Base-by-base conservation (phyloP, 352 stramenopile genomes). In the Pythium folliculosum region DNA sequence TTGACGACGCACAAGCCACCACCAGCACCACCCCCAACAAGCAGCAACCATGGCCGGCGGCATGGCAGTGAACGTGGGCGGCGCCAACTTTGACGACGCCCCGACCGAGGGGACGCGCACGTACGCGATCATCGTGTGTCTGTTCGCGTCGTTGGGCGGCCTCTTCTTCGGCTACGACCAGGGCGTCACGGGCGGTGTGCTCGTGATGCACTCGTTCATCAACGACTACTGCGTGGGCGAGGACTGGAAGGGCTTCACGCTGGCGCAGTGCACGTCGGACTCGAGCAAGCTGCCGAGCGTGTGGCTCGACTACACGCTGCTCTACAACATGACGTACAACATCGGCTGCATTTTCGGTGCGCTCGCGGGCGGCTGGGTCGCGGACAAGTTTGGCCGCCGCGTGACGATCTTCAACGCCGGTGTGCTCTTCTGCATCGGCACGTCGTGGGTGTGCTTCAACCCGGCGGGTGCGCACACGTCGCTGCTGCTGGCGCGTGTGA, bases 91-190 rank as follows among this genome's bases (percentile, higher is more conserved):
- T 5, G 59, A 49, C 45, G 37, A 65, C 60, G 22, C 27, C 17
- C 17, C 32, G n/a, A 51, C 55, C 0, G 55, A 69, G 25, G 52
- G 49, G 3, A 32, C 27, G 27, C 27, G 27, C 27, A 6, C 5
- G 3, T 77, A 79, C 52, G 77, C 72, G 19, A 73, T 79, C 47
- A 51, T 78, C 50, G 75, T 73, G 40, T 76, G 73, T 37, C 43
- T 80, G 35, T 81, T 76, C 35, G 72, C 71, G n/a, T 81, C 77
- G 48, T 63, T 84, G 12, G 77, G 77, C 25, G 77, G 77, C 9
- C 69, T 81, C 32, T 81, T 82, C 66, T 80, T 86, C 47, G 77
- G 77, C 54, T 86, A 82, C 47, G 76, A 77, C 65, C 68, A 78
- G 30, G 77, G 76, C 19, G 73, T 81, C 22, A 83, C 73, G 1